These are phyloP conservation scores for Aristolochia fimbriata DNA, from an alignment of 164 flowering plant species.

Conservation along the genomic window DNA sequence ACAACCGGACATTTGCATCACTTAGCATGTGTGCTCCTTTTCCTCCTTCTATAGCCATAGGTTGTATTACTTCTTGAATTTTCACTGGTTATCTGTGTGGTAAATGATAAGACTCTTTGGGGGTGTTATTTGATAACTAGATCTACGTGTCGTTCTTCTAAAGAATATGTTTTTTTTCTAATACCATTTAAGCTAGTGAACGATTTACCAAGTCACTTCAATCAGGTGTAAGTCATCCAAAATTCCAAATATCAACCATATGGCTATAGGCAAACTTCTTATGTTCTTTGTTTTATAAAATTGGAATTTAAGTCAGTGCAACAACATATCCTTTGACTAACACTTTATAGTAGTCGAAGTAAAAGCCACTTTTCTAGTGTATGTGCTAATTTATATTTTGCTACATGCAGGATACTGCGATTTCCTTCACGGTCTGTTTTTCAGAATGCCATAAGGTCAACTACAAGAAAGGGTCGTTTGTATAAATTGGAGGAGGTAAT, in stretches of 20 bases:
- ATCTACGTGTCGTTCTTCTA: too few species aligned
- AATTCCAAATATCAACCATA: too few species aligned
- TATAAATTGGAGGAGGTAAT: constrained; percentile 46
- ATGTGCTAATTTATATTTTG: constrained; percentile 1
- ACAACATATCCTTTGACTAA: background rate
- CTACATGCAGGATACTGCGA: constrained; percentile 33
- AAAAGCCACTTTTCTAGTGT: background rate
- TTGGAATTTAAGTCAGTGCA: too few species aligned
- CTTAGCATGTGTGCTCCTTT: constrained; percentile 26
- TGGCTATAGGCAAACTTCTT: too few species aligned
- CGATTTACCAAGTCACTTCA: too few species aligned
- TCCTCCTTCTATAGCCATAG: background rate
- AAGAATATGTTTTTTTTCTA: too few species aligned
- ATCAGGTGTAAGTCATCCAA: too few species aligned
- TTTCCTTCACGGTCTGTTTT: constrained; percentile 26
- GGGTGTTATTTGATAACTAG: background rate
- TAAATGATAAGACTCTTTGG: background rate
- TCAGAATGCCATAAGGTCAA: constrained; percentile 18
- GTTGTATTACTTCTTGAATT: background rate
- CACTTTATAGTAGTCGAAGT: background rate
- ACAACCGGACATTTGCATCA: constrained; percentile 26
- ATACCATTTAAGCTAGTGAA: too few species aligned
- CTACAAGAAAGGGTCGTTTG: constrained; percentile 25
- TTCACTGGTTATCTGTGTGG: background rate
- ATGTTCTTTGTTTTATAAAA: background rate